These are phyloP conservation scores for Phytopythium kandeliae DNA, from an alignment of 352 stramenopile genomes.

Conservation along the genomic window DNA sequence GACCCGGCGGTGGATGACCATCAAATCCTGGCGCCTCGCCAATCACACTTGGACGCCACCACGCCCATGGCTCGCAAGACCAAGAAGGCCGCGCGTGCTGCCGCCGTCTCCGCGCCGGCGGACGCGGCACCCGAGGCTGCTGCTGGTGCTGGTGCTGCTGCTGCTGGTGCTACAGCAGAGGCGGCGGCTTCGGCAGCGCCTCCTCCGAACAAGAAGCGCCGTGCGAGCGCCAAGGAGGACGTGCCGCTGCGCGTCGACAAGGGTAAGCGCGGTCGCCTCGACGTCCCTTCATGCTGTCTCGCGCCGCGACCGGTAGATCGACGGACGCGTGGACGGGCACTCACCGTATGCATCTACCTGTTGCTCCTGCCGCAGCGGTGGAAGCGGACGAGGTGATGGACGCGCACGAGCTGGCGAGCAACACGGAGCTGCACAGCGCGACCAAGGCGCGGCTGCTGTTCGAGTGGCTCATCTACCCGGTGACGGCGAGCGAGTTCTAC, in stretches of 20 bases:
- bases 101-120: no score
- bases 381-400: constrained; percentile 47
- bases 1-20: no score
- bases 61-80: neutral
- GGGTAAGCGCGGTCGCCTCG: no score
- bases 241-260: constrained; percentile 35
- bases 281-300: no score
- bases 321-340: no score
- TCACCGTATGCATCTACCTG: no score
- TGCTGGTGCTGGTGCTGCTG: neutral
- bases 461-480: constrained; percentile 83
- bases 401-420: constrained; percentile 43
- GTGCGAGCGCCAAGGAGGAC: constrained; percentile 26
- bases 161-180: constrained; percentile 7
- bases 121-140: no score
- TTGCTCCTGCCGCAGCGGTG: constrained; percentile 17
- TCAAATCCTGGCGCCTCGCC: no score
- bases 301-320: no score
- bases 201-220: constrained; percentile 49
- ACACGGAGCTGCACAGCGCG: constrained; percentile 59
- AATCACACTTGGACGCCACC: no score
- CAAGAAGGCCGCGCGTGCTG: no score
- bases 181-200: neutral
- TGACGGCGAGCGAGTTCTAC: constrained; percentile 89
- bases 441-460: constrained; percentile 71